These are phyloP conservation scores for Globisporangium paddicum DNA, from an alignment of 352 stramenopile genomes.

Conservation along the genomic window DNA sequence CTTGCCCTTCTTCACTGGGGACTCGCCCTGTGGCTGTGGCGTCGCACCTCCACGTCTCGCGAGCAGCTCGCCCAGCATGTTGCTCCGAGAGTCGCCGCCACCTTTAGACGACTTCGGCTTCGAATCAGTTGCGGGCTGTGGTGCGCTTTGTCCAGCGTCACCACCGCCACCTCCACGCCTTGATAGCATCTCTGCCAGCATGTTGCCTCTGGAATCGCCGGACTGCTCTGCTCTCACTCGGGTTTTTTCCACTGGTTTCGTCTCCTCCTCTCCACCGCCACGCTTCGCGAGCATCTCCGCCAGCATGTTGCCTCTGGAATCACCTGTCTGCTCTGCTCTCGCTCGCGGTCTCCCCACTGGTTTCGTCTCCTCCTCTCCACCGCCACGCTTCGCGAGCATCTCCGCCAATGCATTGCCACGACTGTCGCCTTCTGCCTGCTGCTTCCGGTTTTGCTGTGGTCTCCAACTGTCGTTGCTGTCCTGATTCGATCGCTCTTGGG, in stretches of 20 bases:
- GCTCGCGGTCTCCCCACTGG: background rate
- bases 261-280: background rate
- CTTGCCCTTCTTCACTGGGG: constrained; percentile 13
- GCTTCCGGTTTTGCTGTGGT: constrained; percentile 1
- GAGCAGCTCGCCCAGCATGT: constrained; percentile 37
- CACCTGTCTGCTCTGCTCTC: background rate
- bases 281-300: constrained; percentile 23
- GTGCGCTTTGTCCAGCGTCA: constrained; percentile 16
- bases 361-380: background rate
- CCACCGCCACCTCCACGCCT: constrained; percentile 14
- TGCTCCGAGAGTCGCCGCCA: constrained; percentile 14
- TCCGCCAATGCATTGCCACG: constrained; percentile 11
- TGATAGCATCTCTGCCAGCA: constrained; percentile 28
- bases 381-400: constrained; percentile 14
- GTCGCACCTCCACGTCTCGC: constrained; percentile 13
- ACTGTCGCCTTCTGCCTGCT: background rate
- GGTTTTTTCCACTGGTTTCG: background rate
- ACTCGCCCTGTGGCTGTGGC: background rate
- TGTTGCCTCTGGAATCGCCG: constrained; percentile 10
- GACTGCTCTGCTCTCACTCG: background rate
- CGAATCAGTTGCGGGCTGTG: constrained; percentile 17
- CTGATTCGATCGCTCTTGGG: constrained; percentile 10
- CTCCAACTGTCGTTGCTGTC: constrained; percentile 18
- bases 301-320: constrained; percentile 14
- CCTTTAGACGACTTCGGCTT: constrained; percentile 6